Base-by-base conservation (phyloP, 2,329 filamentous ascomycete species). In the Aspergillus fructus region DNA sequence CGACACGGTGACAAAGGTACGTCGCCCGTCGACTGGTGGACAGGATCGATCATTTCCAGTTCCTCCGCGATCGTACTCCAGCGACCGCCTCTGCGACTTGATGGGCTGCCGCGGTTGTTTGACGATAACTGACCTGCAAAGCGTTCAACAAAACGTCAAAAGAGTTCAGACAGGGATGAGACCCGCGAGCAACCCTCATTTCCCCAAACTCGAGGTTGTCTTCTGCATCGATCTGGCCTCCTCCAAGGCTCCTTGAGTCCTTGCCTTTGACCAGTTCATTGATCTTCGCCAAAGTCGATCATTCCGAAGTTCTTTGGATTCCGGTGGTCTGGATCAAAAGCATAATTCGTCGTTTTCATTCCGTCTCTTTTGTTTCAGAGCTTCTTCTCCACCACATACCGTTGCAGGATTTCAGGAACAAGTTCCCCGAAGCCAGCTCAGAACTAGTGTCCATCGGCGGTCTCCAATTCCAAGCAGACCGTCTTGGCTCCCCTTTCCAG, bases 361-460 rank as follows among this genome's bases (percentile, higher is more conserved):
- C 45, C 50, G 53, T 45, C 37, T 21, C 37, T 48, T 50, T 55
- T 41, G 12, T 23, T 13, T 50, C 7, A 37, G 34, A 55, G 42
- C 47, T 49, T 49, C 15, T 39, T 45, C 60, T 39, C 60, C 56
- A 64, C 60, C 23, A 56, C 41, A 55, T 64, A 62, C 62, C 61
- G 61, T 66, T 66, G 62, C 62, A 71, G 64, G 68, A 69, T 66
- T 62, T 63, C 60, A 68, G 69, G 66, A 70, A 66, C 63, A 37
- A 61, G 64, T 71, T 71, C 69, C 70, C 68, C 70, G 63, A 61
- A 61, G 62, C 64, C 65, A 57, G 64, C 61, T 62, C 64, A 50
- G 64, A 63, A 62, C 68, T 70, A 71, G 66, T 65, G 61, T 59
- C 47, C 62, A 60, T 64, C 65, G 51, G 61, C 60, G 65, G 62